phyloP scores from a whole-genome alignment of 2,329 filamentous ascomycete genomes.

The Fusarium euwallaceae region DNA sequence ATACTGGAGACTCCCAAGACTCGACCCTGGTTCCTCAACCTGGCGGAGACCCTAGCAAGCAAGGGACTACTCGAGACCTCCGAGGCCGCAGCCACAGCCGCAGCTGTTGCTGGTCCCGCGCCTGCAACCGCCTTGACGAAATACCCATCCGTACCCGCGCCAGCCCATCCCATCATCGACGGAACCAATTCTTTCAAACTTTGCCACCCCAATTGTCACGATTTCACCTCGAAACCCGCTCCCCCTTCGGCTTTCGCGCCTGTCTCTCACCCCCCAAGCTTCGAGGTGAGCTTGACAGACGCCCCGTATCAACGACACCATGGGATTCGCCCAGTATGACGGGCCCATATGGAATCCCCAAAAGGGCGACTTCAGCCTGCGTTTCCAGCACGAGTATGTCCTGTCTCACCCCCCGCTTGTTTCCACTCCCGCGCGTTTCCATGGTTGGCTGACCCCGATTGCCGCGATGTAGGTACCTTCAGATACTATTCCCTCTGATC shows the following conservation, averaged over 20 bases:
- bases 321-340: conserved; percentile 67
- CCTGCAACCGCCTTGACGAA: conserved; percentile 29
- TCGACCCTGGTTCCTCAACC: conserved; percentile 33
- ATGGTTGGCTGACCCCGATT: conserved; percentile 25
- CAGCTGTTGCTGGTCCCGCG: conserved; percentile 30
- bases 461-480: conserved; percentile 54
- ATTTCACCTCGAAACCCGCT: conserved; percentile 14
- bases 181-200: conserved; percentile 11
- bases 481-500: conserved; percentile 82
- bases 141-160: conserved; percentile 28
- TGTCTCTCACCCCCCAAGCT: conserved; percentile 19
- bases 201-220: conserved; percentile 16
- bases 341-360: conserved; percentile 70
- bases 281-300: conserved; percentile 36
- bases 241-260: conserved; percentile 21
- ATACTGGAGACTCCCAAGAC: conserved; percentile 7
- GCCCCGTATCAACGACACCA: conserved; percentile 44
- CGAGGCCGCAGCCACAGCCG: conserved; percentile 29
- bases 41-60: conserved; percentile 29
- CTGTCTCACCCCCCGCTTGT: conserved; percentile 11
- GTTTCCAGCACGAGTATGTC: conserved; percentile 77
- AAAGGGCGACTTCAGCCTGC: conserved; percentile 71
- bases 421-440: background rate
- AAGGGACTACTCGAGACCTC: conserved; percentile 20
- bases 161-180: conserved; percentile 2